Percentiles rank a stretch among this genome's conserved stretches.
Evolutionary conservation across 495 filamentous ascomycete genomes (phyloP).

Genomic region (Poronia punctata): DNA sequence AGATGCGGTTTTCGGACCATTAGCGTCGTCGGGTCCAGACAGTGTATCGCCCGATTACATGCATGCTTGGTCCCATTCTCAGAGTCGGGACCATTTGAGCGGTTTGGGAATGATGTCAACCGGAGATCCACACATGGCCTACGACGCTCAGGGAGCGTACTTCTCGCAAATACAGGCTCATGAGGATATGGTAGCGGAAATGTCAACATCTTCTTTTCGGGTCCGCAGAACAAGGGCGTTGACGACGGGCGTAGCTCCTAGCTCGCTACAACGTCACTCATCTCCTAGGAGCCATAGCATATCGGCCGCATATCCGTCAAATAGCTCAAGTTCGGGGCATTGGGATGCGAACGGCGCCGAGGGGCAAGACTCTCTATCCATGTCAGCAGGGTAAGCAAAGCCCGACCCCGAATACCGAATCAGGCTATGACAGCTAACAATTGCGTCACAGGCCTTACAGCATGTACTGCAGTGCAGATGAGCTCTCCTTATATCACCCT

Average conservation of each 20-base stretch:
- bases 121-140: conserved; percentile 18
- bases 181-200: conserved; percentile 22
- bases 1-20: conserved; percentile 8
- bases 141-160: conserved; percentile 16
- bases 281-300: conserved; percentile 25
- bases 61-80: conserved; percentile 20
- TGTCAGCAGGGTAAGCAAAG: conserved; percentile 17
- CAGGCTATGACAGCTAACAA: background rate
- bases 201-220: conserved; percentile 8
- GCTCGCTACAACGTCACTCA: conserved; percentile 15
- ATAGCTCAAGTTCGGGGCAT: conserved; percentile 17
- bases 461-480: conserved; percentile 18
- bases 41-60: conserved; percentile 20
- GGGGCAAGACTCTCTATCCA: conserved; percentile 17
- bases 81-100: conserved; percentile 17
- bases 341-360: conserved; percentile 17
- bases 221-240: conserved; percentile 18
- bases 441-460: conserved; percentile 1
- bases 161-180: conserved; percentile 17
- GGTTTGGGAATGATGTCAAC: conserved; percentile 20
- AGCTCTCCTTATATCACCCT: conserved; percentile 20
- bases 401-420: background rate
- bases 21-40: conserved; percentile 17
- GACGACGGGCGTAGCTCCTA: conserved; percentile 15
- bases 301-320: conserved; percentile 18